Base-by-base conservation (phyloP, 106 monocot genomes). In the Acanthochlamys bracteata region DNA sequence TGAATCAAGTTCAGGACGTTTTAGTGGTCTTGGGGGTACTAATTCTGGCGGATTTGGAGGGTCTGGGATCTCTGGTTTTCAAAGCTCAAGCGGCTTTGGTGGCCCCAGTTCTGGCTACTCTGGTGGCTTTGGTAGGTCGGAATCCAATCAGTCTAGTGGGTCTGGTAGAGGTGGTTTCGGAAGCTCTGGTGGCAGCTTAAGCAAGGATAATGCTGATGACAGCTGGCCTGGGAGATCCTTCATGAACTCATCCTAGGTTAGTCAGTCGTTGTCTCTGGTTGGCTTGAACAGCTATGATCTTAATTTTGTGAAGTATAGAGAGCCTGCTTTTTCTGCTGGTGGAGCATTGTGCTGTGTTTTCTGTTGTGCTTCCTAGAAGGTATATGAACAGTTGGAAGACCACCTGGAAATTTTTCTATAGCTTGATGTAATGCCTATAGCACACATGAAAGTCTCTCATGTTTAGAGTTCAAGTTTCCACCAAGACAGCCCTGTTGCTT, bases 221-320 rank as follows among this genome's bases (percentile, higher is more conserved):
- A 27, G 66, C 24, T 66, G 60, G 58, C 33, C 46, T 16, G 55
- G 65, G 14, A 46, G 64, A 65, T 71, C 72, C 17, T 65, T 24
- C 23, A 59, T 22, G 40, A 73, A 49, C 16, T 66, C 58, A 23
- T 66, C 59, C 4, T 66, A 73, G 60, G 66, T 60, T 66, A 17
- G 63, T 55, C 6, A 3, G 1, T 33, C 6, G 4, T 33, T 33
- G n/a, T 33, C 33, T 6, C 33, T 33, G 1, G 1, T 33, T 33
- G 6, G 4, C 33, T 33, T 33, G 33, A 33, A 33, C 33, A 33
- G 1, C 6, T 33, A 33, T 33, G 33, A 33, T 33, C 33, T 33
- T 33, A 33, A 6, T 3, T 33, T 33, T 6, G 6, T 33, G n/a
- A 33, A 33, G 33, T 33, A 33, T 33, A 33, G 33, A 33, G 33